Evolutionary conservation across 176 grass and related monocot species (phyloP).

Genomic region (Saccharum officinarum): DNA sequence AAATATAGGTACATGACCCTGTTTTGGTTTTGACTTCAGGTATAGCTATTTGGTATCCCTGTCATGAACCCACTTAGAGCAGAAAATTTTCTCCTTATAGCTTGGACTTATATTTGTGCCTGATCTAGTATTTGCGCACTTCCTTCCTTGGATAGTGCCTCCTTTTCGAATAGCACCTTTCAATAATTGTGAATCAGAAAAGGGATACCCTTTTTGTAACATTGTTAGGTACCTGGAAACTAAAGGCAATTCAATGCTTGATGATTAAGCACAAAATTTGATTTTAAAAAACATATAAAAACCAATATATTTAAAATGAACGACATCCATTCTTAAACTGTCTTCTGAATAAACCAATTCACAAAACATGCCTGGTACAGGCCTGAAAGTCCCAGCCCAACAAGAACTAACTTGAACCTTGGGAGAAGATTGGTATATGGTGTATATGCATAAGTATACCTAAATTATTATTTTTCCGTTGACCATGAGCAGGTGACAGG

Average conservation of each 20-base stretch:
- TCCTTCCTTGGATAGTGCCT: neutral
- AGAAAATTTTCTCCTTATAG: conserved; percentile 12
- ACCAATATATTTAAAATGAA: neutral
- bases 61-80: neutral
- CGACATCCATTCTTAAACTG: neutral
- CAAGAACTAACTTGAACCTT: neutral
- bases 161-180: neutral
- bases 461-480: neutral
- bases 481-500: neutral
- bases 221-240: neutral
- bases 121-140: conserved; percentile 13
- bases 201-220: neutral
- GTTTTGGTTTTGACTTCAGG: conserved; percentile 13
- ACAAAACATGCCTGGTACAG: neutral
- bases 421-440: neutral
- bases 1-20: neutral
- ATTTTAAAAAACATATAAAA: neutral
- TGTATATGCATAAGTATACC: neutral
- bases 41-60: conserved; percentile 10
- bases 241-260: neutral
- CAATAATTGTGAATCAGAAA: conserved; percentile 8
- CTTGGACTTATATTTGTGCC: conserved; percentile 4
- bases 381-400: neutral
- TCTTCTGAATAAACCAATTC: neutral
- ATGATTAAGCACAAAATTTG: conserved; percentile 1